These are phyloP conservation scores for Cyclotella atomus DNA, from an alignment of 108 stramenopile species.

Conservation along the genomic window DNA sequence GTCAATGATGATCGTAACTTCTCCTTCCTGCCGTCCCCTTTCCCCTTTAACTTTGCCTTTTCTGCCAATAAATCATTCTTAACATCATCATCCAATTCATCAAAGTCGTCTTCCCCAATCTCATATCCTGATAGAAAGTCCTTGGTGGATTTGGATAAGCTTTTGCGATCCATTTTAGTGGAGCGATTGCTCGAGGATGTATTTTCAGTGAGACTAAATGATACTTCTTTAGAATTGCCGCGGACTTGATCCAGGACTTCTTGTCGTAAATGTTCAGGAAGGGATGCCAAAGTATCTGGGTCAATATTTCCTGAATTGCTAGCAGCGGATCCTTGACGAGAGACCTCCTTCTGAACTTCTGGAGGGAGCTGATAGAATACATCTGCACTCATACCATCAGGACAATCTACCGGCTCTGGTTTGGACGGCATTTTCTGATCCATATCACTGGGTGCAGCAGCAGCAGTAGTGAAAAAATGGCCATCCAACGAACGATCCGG, in stretches of 20 bases:
- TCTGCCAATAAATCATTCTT: conserved; percentile 36
- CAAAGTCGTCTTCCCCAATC: conserved; percentile 23
- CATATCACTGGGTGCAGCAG: neutral
- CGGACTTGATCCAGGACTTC: conserved; percentile 29
- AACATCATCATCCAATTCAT: conserved; percentile 18
- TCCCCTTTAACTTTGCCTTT: conserved; percentile 1
- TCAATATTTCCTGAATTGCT: conserved; percentile 16
- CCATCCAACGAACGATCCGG: neutral
- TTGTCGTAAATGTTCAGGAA: conserved; percentile 32
- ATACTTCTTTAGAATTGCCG: neutral
- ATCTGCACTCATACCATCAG: conserved; percentile 36
- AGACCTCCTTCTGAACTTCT: conserved; percentile 38
- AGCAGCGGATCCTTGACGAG: neutral
- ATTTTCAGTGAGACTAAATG: neutral
- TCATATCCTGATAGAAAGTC: conserved; percentile 19
- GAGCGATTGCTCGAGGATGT: neutral
- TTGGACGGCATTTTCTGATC: neutral
- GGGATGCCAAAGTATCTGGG: conserved; percentile 34
- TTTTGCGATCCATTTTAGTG: too few species aligned
- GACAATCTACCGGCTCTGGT: conserved; percentile 15
- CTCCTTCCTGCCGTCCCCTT: neutral
- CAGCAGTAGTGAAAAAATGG: neutral
- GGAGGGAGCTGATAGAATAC: conserved; percentile 36
- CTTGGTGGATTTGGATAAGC: conserved; percentile 11
- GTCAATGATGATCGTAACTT: conserved; percentile 8